Evolutionary conservation across 2,329 filamentous ascomycete species (phyloP).

Genomic region (Hymenoscyphus albidus): DNA sequence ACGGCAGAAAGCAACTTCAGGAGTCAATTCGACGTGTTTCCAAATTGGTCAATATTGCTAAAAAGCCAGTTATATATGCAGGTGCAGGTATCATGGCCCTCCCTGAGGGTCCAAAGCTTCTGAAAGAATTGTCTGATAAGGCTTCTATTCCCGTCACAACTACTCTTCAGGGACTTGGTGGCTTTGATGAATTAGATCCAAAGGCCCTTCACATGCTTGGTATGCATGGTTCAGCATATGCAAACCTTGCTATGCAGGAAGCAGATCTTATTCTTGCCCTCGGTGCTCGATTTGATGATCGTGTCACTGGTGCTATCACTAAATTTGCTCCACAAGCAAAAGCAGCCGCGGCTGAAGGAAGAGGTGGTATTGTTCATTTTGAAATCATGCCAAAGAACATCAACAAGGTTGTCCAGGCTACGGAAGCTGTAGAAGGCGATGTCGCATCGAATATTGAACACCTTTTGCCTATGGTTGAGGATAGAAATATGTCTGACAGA

Average conservation of each 20-base stretch:
- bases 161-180: conserved; percentile 88
- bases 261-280: conserved; percentile 94
- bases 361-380: conserved; percentile 94
- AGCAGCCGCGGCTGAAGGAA: conserved; percentile 75
- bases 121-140: conserved; percentile 88
- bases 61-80: conserved; percentile 94
- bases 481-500: conserved; percentile 59
- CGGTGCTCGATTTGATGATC: conserved; percentile 92
- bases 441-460: conserved; percentile 73
- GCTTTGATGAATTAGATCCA: conserved; percentile 86
- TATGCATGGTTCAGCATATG: conserved; percentile 96
- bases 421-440: conserved; percentile 91
- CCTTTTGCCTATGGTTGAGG: conserved; percentile 69
- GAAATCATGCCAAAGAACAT: conserved; percentile 99
- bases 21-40: conserved; percentile 73
- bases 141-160: conserved; percentile 90
- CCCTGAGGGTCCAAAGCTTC: conserved; percentile 71
- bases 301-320: conserved; percentile 75
- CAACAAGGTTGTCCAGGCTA: conserved; percentile 98
- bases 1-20: conserved; percentile 68
- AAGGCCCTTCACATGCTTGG: conserved; percentile 98
- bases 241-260: conserved; percentile 97
- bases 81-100: conserved; percentile 83
- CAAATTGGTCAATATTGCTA: conserved; percentile 76
- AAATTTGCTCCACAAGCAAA: conserved; percentile 90